Evolutionary conservation across 345 rosid genomes (phyloP).

Genomic region (Theobroma cacao): DNA sequence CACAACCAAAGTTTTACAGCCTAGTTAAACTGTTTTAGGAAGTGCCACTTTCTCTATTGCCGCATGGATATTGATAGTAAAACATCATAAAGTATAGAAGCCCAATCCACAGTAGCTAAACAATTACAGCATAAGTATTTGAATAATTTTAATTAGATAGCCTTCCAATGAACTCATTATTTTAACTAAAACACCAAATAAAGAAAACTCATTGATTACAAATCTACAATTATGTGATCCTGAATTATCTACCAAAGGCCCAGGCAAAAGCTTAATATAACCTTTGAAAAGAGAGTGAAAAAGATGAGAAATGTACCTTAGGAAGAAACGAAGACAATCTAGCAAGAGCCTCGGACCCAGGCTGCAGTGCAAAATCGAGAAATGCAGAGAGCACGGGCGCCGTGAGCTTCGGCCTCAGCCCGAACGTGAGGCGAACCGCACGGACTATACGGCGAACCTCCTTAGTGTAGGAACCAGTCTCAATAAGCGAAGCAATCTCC

Average conservation of each 20-base stretch:
- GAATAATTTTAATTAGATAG: neutral
- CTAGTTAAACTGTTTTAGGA: neutral
- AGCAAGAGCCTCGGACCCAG: conserved; percentile 59
- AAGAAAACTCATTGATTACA: neutral
- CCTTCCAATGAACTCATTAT: neutral
- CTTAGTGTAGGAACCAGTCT: conserved; percentile 61
- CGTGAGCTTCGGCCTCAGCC: conserved; percentile 60
- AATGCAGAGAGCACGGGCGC: conserved; percentile 47
- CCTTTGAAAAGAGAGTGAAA: neutral
- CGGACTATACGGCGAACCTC: conserved; percentile 74
- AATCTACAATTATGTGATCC: neutral
- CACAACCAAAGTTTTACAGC: neutral
- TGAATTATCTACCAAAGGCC: neutral
- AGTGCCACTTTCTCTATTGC: neutral
- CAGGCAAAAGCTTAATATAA: neutral
- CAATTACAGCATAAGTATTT: neutral
- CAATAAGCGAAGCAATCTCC: conserved; percentile 68
- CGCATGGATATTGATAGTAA: neutral
- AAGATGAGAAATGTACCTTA: conserved; percentile 35
- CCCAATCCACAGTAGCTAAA: neutral
- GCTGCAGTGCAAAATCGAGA: conserved; percentile 55
- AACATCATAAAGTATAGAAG: neutral
- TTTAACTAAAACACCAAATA: neutral
- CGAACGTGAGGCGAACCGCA: conserved; percentile 65
- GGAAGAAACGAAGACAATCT: conserved; percentile 57